These are phyloP conservation scores for Aspergillus steynii DNA, from an alignment of 495 filamentous ascomycete genomes.

Conservation along the genomic window DNA sequence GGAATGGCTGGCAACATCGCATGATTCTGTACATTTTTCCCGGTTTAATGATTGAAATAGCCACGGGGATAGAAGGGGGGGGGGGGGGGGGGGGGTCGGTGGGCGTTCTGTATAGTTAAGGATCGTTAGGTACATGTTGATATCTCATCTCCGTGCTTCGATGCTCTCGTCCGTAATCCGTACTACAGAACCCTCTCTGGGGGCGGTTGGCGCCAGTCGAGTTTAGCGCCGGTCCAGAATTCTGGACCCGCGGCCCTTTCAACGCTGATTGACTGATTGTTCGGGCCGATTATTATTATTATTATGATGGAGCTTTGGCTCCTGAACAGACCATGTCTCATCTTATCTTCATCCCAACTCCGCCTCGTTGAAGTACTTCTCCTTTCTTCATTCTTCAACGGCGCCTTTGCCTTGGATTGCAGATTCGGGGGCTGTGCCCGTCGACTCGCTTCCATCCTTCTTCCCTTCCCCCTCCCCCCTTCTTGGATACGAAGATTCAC, in stretches of 20 bases:
- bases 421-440: not conserved
- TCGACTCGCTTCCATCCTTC: not conserved
- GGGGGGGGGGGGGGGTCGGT: not conserved
- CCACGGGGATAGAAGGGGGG: not conserved
- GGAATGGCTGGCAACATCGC: slow-evolving; percentile 88
- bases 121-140: not conserved
- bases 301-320: slow-evolving; percentile 22
- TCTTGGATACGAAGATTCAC: slow-evolving; percentile 33
- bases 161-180: too few species aligned
- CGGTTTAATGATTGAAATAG: not conserved
- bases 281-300: slow-evolving; percentile 18
- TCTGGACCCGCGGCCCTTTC: not conserved
- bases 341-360: slow-evolving; percentile 8
- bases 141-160: not conserved
- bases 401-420: not conserved
- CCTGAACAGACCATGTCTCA: slow-evolving; percentile 47
- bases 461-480: slow-evolving; percentile 18
- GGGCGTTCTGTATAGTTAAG: not conserved
- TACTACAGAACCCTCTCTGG: not conserved
- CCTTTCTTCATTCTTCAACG: not conserved
- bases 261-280: not conserved
- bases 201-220: not conserved
- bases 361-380: too few species aligned
- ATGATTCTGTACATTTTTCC: slow-evolving; percentile 39
- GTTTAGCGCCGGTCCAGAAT: not conserved